Percentiles rank a stretch among this genome's conserved stretches.
Conservation (phyloP, 768 basidiomycete species). For the Boletus pseudopeckii region DNA sequence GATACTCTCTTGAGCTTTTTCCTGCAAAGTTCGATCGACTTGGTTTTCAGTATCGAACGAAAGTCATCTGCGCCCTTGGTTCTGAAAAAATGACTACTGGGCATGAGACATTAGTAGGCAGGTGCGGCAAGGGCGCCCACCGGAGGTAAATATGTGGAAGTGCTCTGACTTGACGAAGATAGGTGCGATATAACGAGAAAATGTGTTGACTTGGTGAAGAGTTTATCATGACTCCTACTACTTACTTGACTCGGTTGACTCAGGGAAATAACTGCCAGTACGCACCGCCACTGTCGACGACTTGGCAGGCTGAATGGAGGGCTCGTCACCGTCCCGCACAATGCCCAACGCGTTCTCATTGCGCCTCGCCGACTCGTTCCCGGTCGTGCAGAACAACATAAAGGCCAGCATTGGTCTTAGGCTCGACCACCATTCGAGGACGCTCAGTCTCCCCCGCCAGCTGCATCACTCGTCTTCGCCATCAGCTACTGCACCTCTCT, state of each 20-base stretch:
- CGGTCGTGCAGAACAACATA: background rate
- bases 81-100: constrained; percentile 58
- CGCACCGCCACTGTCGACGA: constrained; percentile 16
- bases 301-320: too few species aligned
- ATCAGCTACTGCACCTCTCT: constrained; percentile 12
- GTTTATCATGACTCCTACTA: background rate
- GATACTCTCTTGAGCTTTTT: constrained; percentile 47
- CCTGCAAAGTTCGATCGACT: constrained; percentile 28
- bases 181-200: constrained; percentile 37
- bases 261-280: background rate
- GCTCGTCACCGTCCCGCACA: constrained; percentile 10
- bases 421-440: constrained; percentile 2
- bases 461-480: constrained; percentile 7
- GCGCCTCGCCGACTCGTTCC: background rate
- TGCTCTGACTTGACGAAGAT: constrained; percentile 39
- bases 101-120: background rate
- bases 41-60: constrained; percentile 41
- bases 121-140: constrained; percentile 23
- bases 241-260: too few species aligned
- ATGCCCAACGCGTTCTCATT: constrained; percentile 3
- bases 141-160: constrained; percentile 48
- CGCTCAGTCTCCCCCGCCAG: constrained; percentile 16
- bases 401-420: background rate
- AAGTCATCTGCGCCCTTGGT: constrained; percentile 58
- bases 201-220: constrained; percentile 10